Evolutionary conservation across 2,329 filamentous ascomycete species (phyloP).

Genomic region (Alternaria arbusti): DNA sequence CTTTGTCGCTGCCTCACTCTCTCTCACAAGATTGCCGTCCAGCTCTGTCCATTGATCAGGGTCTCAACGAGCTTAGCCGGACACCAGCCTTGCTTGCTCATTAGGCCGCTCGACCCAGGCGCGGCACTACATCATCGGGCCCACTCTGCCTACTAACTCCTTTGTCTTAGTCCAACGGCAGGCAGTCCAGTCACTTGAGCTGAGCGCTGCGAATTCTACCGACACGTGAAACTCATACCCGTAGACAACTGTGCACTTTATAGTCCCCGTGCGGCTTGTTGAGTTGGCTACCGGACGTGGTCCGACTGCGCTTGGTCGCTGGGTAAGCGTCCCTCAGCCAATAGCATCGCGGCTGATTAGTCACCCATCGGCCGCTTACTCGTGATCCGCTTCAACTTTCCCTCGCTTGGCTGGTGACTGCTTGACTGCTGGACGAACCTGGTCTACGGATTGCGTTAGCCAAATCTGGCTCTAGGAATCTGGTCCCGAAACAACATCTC

Average conservation of each 20-base stretch:
- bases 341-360: slow-evolving; percentile 5
- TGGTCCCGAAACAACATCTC: neutral
- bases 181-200: neutral
- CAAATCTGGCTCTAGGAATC: neutral
- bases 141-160: slow-evolving; percentile 9
- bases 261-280: neutral
- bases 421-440: neutral
- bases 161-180: slow-evolving; percentile 6
- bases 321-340: neutral
- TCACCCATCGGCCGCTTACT: slow-evolving; percentile 3
- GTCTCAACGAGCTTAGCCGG: slow-evolving; percentile 3
- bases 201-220: neutral
- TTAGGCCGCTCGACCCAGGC: slow-evolving; percentile 9
- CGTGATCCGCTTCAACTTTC: slow-evolving; percentile 2
- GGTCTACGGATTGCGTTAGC: neutral
- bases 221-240: neutral
- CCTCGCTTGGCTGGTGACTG: neutral
- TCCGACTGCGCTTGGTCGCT: neutral
- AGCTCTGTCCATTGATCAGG: slow-evolving; percentile 2
- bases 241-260: neutral
- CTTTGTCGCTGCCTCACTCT: neutral
- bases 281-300: neutral
- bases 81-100: slow-evolving; percentile 11
- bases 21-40: neutral
- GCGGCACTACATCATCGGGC: slow-evolving; percentile 22